phyloP scores from a whole-genome alignment of 345 rosid species.

The Garcia nutans region DNA sequence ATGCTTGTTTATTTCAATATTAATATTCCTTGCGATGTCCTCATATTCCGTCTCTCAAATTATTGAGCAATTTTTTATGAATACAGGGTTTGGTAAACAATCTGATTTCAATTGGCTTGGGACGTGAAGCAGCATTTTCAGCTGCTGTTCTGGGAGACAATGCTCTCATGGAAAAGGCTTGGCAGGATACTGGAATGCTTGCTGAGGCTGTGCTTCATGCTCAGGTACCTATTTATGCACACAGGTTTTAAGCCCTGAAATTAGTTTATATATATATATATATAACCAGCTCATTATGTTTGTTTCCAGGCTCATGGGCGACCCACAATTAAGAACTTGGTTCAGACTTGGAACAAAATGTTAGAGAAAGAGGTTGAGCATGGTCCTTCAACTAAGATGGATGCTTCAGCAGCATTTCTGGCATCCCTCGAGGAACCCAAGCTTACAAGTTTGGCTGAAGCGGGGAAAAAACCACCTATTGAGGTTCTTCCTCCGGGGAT shows the following conservation, averaged over 20 bases:
- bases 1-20: background rate
- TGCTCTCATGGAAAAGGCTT: conserved; percentile 95
- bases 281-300: conserved; percentile 19
- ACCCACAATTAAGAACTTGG: conserved; percentile 82
- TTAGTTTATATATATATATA: background rate
- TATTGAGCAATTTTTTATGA: conserved; percentile 10
- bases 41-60: too few relatives aligned
- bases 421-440: conserved; percentile 89
- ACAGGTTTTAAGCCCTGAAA: background rate
- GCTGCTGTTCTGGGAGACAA: conserved; percentile 95
- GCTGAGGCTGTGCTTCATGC: conserved; percentile 99
- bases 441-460: conserved; percentile 83
- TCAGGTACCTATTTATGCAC: conserved; percentile 51
- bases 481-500: conserved; percentile 94
- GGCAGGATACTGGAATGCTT: conserved; percentile 99
- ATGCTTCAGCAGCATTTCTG: conserved; percentile 89
- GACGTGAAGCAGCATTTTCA: conserved; percentile 94
- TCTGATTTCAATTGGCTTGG: conserved; percentile 84
- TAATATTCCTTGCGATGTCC: too few relatives aligned
- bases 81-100: conserved; percentile 83
- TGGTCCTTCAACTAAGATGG: conserved; percentile 68
- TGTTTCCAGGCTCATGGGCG: conserved; percentile 88
- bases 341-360: conserved; percentile 83
- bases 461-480: conserved; percentile 76
- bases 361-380: conserved; percentile 85